Evolutionary conservation across 352 stramenopile species (phyloP), one percentile per base, ranked within the genome.

Genomic region (Phytophthora hibernalis): DNA sequence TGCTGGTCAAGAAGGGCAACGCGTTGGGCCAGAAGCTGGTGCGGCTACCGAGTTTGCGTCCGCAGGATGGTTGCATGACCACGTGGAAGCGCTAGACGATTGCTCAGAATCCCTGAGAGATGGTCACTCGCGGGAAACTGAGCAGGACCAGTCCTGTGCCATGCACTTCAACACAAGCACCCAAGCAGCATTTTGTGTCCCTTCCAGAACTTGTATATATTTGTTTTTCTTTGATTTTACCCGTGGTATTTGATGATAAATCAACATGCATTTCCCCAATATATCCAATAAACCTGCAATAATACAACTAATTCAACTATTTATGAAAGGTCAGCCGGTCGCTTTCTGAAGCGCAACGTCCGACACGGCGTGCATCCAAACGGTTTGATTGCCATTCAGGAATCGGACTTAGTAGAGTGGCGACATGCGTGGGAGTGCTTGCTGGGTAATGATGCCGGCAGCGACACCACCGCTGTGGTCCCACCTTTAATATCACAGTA

Each of bases 1-100:
- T 90, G 33, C 71, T 95, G 47, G 70, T 95, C 11, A 93, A 93
- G 66, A 95, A 93, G 53, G 89, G 89, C 45, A 86, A 85, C 47
- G 68, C 72, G 6, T 26, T 94, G 16, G 87, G 87, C 42, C 57
- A 89, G 62, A 85, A 78, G 47, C 71, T 96, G 26, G 89, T 93
- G 44, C 80, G 77, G 28, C 68, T 87, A 40, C 86, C 87, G 54
- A 74, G 68, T 28, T 61, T 95, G 12, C 75, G 86, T 8, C 86
- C 86, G 12, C 80, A 93, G 59, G 81, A 95, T 31, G 86, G 85
- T 20, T 96, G 81, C 58, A 85, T 83, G 84, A 86, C 83, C n/a
- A 67, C 75, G 30, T 92, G 80, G 82, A 90, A 91, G 65, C 80
- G 75, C 53, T 90, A 85, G 52, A 53, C 54, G 63, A 61, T 66